These are phyloP conservation scores for Sarcodon sp. DNA, from an alignment of 768 basidiomycete species.

Conservation along the genomic window DNA sequence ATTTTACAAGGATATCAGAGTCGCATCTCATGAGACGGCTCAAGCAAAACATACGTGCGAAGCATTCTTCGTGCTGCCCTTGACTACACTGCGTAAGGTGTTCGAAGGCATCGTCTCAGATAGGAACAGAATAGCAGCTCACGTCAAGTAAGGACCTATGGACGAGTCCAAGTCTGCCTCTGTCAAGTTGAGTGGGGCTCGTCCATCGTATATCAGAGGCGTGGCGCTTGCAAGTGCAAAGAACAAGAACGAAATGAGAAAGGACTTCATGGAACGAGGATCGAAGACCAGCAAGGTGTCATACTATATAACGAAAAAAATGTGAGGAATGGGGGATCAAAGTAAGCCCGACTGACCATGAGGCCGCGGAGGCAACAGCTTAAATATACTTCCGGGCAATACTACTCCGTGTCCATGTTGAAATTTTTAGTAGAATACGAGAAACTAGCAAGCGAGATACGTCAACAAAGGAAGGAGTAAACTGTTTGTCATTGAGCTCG, in stretches of 20 bases:
- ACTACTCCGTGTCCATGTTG: too few relatives aligned
- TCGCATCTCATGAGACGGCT: not conserved
- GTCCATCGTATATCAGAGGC: constrained; percentile 38
- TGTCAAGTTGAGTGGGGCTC: constrained; percentile 31
- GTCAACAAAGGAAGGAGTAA: too few relatives aligned
- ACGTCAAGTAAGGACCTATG: constrained; percentile 43
- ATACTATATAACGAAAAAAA: too few relatives aligned
- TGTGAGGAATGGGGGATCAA: too few relatives aligned
- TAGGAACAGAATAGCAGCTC: constrained; percentile 9
- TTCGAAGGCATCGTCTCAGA: not conserved
- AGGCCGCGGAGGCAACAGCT: too few relatives aligned
- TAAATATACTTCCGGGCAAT: too few relatives aligned
- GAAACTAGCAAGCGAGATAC: too few relatives aligned
- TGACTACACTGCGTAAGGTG: constrained; percentile 31
- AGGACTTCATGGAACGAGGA: too few relatives aligned
- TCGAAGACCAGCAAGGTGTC: too few relatives aligned
- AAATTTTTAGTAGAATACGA: too few relatives aligned
- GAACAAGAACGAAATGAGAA: not conserved
- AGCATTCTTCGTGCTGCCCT: constrained; percentile 33
- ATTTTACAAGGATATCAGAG: not conserved
- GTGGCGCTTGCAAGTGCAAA: constrained; percentile 11
- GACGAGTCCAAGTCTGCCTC: constrained; percentile 30
- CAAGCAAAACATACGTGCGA: constrained; percentile 26
- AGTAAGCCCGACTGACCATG: too few relatives aligned
- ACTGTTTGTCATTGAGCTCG: too few relatives aligned